phyloP scores from a whole-genome alignment of 805 yeast species.

The Wickerhamiella lipophila region DNA sequence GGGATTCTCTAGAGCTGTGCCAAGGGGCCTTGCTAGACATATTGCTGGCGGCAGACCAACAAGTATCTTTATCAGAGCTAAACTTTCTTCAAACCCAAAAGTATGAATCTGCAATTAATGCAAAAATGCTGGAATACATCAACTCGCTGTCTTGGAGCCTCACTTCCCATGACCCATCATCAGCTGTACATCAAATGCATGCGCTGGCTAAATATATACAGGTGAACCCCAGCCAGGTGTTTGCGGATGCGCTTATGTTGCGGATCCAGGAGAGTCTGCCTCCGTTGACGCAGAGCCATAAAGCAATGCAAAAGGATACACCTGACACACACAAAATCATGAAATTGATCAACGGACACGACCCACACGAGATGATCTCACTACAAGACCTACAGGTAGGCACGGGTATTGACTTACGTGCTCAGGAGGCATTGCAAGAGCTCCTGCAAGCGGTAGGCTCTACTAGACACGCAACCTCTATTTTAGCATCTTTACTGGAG shows the following conservation, averaged over 20 bases:
- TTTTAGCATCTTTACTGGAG: background rate
- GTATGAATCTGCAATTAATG: background rate
- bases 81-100: background rate
- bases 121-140: constrained; percentile 8
- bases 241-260: background rate
- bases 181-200: background rate
- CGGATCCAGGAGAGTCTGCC: constrained; percentile 7
- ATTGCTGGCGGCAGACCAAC: background rate
- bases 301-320: background rate
- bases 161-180: constrained; percentile 13
- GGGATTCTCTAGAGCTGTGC: constrained; percentile 8
- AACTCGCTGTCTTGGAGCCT: constrained; percentile 11
- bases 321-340: background rate
- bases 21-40: background rate
- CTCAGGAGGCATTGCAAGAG: background rate
- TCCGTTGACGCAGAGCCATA: background rate
- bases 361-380: background rate
- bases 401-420: background rate
- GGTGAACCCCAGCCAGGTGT: background rate
- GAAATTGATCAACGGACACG: background rate
- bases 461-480: background rate
- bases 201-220: constrained; percentile 10
- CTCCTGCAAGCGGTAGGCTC: constrained; percentile 13
- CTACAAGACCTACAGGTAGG: background rate
- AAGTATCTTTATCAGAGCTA: too few species aligned